A percentile compares a stretch with the other conserved stretches of the same genome.
phyloP scores from a whole-genome alignment of 83 land plant genomes.

The Thuja plicata region DNA sequence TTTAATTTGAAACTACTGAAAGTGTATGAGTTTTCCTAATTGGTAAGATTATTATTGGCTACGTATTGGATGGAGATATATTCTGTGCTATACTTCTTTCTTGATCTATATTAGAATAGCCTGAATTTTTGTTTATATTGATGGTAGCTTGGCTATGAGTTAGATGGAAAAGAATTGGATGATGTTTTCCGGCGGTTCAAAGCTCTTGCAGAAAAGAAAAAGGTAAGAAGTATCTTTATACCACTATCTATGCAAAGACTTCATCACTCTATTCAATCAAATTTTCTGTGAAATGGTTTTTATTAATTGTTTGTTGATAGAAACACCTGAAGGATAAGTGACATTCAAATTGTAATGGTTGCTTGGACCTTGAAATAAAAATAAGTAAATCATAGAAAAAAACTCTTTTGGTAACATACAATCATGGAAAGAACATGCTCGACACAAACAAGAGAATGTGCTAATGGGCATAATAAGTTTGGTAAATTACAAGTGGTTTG shows the following conservation, averaged over 20 bases:
- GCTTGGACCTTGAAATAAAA: neutral
- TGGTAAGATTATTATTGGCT: neutral
- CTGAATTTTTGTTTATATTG: neutral
- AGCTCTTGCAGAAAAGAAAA: constrained; percentile 92
- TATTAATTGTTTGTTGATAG: neutral
- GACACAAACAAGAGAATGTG: neutral
- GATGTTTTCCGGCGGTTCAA: constrained; percentile 86
- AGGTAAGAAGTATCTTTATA: constrained; percentile 38
- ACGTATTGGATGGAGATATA: neutral
- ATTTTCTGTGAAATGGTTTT: neutral
- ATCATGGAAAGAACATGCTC: neutral
- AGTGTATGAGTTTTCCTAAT: neutral
- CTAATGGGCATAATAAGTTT: neutral
- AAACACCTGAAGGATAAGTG: neutral
- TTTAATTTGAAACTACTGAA: neutral
- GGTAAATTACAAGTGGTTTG: neutral
- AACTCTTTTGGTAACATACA: neutral
- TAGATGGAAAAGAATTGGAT: constrained; percentile 74
- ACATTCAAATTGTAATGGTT: neutral
- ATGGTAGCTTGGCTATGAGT: constrained; percentile 79
- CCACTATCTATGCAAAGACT: neutral
- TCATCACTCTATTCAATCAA: neutral
- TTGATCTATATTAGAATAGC: neutral
- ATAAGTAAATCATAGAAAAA: neutral
- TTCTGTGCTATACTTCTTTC: neutral